Percentiles rank a stretch among this genome's conserved stretches.
These are phyloP conservation scores for Coleophoma cylindrospora DNA, from an alignment of 2,329 filamentous ascomycete genomes.

Conservation along the genomic window DNA sequence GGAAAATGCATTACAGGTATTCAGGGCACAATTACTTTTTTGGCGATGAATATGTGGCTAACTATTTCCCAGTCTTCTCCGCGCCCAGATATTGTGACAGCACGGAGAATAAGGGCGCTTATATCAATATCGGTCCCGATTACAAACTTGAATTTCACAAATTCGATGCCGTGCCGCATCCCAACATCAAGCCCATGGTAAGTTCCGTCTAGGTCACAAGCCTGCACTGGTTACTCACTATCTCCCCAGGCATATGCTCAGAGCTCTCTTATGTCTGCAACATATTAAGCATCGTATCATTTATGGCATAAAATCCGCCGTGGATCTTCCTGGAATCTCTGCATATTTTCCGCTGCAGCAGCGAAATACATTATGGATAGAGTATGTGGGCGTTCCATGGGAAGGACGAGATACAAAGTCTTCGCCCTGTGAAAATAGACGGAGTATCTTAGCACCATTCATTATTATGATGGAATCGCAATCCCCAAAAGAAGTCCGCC, in stretches of 20 bases:
- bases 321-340: neutral
- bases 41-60: conserved; percentile 9
- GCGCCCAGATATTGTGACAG: conserved; percentile 97
- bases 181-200: conserved; percentile 90
- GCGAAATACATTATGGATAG: neutral
- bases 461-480: neutral
- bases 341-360: neutral
- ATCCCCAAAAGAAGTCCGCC: neutral
- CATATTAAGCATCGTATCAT: conserved; percentile 47
- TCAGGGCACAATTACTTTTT: conserved; percentile 12
- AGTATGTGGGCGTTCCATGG: conserved; percentile 9
- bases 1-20: conserved; percentile 89
- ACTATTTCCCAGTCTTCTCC: conserved; percentile 68
- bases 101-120: conserved; percentile 96
- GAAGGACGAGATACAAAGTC: conserved; percentile 5
- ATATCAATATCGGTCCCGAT: conserved; percentile 92
- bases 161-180: conserved; percentile 95
- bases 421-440: conserved; percentile 2
- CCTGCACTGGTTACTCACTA: conserved; percentile 5
- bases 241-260: conserved; percentile 69
- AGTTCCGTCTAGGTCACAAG: conserved; percentile 14
- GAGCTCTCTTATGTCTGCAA: conserved; percentile 70
- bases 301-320: neutral
- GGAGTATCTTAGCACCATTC: conserved; percentile 4
- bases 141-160: conserved; percentile 90